A percentile compares a stretch with the other conserved stretches of the same genome.
Conservation (phyloP, 805 yeast genomes). For the Scheffersomyces coipomensis region DNA sequence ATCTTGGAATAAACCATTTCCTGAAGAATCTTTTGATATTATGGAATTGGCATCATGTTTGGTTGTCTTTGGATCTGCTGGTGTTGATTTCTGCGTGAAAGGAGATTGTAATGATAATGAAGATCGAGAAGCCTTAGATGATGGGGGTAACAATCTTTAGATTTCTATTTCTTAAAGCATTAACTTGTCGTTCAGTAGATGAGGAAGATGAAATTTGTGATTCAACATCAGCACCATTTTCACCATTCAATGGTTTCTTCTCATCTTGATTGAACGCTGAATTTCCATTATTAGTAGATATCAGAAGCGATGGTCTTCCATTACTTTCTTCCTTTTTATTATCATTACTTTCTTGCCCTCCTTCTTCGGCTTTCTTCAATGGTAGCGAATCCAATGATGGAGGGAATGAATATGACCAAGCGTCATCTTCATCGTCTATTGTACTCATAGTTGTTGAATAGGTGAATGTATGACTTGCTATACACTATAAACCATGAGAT, state of each 20-base stretch:
- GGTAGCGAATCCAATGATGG: slow-evolving; percentile 25
- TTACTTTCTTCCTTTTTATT: background rate
- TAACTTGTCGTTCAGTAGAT: background rate
- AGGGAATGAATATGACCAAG: slow-evolving; percentile 41
- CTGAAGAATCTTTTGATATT: slow-evolving; percentile 12
- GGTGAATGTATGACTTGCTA: background rate
- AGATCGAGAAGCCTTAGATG: slow-evolving; percentile 10
- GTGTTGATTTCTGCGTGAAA: slow-evolving; percentile 39
- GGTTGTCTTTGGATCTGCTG: slow-evolving; percentile 54
- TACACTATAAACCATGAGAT: too few species aligned
- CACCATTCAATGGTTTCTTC: background rate
- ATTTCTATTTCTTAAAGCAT: background rate
- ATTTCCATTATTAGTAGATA: background rate
- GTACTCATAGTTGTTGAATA: background rate
- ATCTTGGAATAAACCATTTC: slow-evolving; percentile 3
- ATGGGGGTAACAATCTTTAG: background rate
- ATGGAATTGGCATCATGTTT: slow-evolving; percentile 46
- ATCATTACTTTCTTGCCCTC: background rate
- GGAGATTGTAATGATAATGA: slow-evolving; percentile 32
- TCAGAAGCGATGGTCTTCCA: background rate
- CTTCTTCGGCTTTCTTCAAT: background rate
- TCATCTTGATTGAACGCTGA: background rate
- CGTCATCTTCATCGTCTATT: slow-evolving; percentile 36
- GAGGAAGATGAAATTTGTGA: slow-evolving; percentile 6
- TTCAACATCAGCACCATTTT: background rate